A percentile compares a stretch with the other conserved stretches of the same genome.
phyloP scores from a whole-genome alignment of 768 basidiomycete genomes.

The Phylloporus rhodoxanthus region DNA sequence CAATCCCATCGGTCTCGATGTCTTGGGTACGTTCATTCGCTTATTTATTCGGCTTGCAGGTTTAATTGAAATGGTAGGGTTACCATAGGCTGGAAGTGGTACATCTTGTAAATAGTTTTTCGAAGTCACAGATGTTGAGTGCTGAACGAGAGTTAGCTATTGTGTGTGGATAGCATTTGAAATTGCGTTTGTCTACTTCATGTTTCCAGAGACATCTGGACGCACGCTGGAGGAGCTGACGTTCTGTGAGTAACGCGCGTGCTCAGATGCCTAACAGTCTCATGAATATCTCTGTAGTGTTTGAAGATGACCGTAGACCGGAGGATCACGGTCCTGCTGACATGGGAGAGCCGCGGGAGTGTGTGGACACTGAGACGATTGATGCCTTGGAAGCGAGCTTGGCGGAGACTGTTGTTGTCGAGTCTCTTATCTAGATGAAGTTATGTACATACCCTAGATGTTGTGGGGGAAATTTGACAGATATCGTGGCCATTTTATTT shows the following conservation, averaged over 20 bases:
- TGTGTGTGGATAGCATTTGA: conserved; percentile 13
- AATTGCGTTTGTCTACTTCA: conserved; percentile 11
- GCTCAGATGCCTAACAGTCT: conserved; percentile 14
- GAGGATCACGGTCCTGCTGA: neutral
- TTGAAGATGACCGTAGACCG: neutral
- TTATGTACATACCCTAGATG: too few species aligned
- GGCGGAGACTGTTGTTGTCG: neutral
- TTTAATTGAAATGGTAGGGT: neutral
- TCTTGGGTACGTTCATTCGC: neutral
- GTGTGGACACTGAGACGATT: neutral
- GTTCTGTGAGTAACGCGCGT: conserved; percentile 8
- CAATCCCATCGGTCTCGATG: conserved; percentile 4
- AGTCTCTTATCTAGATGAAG: too few species aligned
- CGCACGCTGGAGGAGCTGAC: conserved; percentile 16
- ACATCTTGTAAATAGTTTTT: conserved; percentile 7
- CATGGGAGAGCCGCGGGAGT: neutral
- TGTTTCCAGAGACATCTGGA: conserved; percentile 20
- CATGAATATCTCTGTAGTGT: conserved; percentile 17
- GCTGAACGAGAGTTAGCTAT: conserved; percentile 8
- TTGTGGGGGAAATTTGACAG: too few species aligned
- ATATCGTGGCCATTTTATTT: too few species aligned
- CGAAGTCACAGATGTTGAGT: neutral
- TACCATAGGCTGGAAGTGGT: conserved; percentile 12
- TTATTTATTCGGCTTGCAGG: neutral
- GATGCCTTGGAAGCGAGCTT: neutral